phyloP scores from a whole-genome alignment of 306 rosid species.

The barrel medic (Medicago truncatula) region DNA sequence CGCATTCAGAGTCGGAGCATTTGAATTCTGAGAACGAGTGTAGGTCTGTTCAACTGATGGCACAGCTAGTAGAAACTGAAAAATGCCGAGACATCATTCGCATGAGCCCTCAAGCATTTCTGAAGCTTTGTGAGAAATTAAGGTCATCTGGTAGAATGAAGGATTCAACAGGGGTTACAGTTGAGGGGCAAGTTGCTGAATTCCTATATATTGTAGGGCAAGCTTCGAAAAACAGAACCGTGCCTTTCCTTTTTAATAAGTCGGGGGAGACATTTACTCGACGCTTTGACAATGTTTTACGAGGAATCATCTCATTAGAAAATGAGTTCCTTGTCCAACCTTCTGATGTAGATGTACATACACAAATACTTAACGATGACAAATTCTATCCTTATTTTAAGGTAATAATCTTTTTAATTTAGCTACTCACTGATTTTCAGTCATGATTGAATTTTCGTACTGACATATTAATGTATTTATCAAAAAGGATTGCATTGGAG shows the following conservation, averaged over 20 bases:
- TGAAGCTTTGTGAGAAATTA: background rate
- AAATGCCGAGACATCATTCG: background rate
- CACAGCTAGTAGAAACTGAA: background rate
- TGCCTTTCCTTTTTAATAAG: background rate
- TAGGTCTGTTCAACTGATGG: background rate
- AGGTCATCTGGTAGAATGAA: background rate
- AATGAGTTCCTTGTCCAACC: conserved; percentile 15
- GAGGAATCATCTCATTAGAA: background rate
- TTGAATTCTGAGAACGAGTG: background rate
- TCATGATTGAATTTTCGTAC: background rate
- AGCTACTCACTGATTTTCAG: background rate
- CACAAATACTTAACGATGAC: background rate
- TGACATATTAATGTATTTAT: background rate
- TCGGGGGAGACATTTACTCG: background rate
- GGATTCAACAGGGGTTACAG: background rate
- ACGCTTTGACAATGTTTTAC: background rate
- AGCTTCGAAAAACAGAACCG: background rate
- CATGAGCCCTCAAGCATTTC: background rate
- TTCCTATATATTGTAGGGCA: background rate
- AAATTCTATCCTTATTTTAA: conserved; percentile 2
- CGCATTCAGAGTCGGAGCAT: background rate
- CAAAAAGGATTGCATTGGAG: conserved; percentile 28
- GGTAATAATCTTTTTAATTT: background rate
- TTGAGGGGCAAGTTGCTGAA: background rate
- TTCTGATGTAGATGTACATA: background rate